phyloP scores from a whole-genome alignment of 345 rosid species.

The Iberis pinnata region DNA sequence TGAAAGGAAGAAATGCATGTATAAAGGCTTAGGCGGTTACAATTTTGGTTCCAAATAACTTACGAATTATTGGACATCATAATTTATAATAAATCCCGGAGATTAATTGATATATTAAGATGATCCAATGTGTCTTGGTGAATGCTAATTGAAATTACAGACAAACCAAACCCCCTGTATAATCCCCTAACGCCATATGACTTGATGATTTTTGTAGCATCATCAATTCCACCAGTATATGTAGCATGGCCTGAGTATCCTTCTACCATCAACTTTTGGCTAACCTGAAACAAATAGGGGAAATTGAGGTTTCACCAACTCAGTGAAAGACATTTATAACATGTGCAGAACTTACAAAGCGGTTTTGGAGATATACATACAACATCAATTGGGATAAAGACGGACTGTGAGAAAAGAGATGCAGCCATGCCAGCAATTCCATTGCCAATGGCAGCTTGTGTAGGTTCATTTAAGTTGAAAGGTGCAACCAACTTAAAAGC shows the following conservation, averaged over 20 bases:
- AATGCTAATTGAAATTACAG: no score
- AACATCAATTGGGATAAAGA: conserved; percentile 94
- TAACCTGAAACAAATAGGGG: conserved; percentile 46
- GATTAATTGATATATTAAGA: no score
- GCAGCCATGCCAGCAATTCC: conserved; percentile 94
- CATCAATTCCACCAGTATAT: conserved; percentile 90
- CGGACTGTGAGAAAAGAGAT: conserved; percentile 74
- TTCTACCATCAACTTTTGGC: conserved; percentile 98
- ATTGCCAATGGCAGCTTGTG: conserved; percentile 87
- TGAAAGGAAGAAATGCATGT: no score
- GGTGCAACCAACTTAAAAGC: conserved; percentile 67
- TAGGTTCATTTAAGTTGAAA: conserved; percentile 56
- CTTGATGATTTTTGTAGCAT: conserved; percentile 67
- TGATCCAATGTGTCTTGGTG: no score
- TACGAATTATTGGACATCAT: no score
- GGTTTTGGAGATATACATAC: conserved; percentile 34
- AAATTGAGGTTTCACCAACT: conserved; percentile 6
- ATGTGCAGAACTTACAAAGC: not conserved
- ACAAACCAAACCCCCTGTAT: conserved; percentile 91
- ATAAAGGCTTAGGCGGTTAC: no score
- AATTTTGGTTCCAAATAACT: no score
- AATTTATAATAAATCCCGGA: no score
- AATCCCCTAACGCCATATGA: conserved; percentile 79
- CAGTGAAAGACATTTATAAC: conserved; percentile 1
- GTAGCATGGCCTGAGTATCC: conserved; percentile 88